Conservation (phyloP, 1,139 yeast genomes). For the Magnusiomyces suaveolens region DNA sequence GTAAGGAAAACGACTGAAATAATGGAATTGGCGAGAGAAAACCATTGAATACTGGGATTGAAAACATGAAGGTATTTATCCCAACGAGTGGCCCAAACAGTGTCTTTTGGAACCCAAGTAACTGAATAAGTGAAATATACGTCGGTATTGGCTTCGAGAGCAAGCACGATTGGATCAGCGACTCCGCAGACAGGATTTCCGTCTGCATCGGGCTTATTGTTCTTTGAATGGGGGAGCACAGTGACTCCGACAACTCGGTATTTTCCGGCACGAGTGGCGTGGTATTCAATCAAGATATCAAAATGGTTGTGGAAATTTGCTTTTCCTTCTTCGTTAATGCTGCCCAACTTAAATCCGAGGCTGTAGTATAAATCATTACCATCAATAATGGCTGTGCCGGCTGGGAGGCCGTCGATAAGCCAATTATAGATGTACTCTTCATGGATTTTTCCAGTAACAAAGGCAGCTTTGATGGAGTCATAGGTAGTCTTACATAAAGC, state of each 20-base stretch:
- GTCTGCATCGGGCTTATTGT: slow-evolving; percentile 36
- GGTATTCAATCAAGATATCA: slow-evolving; percentile 72
- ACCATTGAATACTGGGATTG: slow-evolving; percentile 94
- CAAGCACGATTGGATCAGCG: slow-evolving; percentile 26
- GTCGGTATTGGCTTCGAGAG: slow-evolving; percentile 30
- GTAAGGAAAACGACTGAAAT: slow-evolving; percentile 70
- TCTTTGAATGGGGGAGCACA: slow-evolving; percentile 59
- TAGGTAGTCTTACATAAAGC: slow-evolving; percentile 52
- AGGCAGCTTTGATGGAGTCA: slow-evolving; percentile 55
- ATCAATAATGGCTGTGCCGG: slow-evolving; percentile 39
- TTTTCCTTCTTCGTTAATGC: slow-evolving; percentile 30
- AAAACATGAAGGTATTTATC: slow-evolving; percentile 87
- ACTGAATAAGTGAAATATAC: slow-evolving; percentile 58
- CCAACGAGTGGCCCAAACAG: slow-evolving; percentile 98
- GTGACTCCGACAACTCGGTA: slow-evolving; percentile 87
- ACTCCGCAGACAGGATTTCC: slow-evolving; percentile 31
- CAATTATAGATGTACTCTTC: slow-evolving; percentile 85
- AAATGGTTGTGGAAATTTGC: slow-evolving; percentile 71
- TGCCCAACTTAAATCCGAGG: slow-evolving; percentile 74
- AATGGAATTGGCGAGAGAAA: slow-evolving; percentile 77
- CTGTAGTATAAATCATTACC: slow-evolving; percentile 43
- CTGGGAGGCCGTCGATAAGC: slow-evolving; percentile 93
- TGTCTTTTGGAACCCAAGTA: slow-evolving; percentile 53
- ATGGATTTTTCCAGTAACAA: slow-evolving; percentile 66
- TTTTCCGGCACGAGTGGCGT: slow-evolving; percentile 55